A percentile compares a stretch with the other conserved stretches of the same genome.
Evolutionary conservation across 1,139 yeast species (phyloP).

Genomic region (Sugiyamaella neomexicana): DNA sequence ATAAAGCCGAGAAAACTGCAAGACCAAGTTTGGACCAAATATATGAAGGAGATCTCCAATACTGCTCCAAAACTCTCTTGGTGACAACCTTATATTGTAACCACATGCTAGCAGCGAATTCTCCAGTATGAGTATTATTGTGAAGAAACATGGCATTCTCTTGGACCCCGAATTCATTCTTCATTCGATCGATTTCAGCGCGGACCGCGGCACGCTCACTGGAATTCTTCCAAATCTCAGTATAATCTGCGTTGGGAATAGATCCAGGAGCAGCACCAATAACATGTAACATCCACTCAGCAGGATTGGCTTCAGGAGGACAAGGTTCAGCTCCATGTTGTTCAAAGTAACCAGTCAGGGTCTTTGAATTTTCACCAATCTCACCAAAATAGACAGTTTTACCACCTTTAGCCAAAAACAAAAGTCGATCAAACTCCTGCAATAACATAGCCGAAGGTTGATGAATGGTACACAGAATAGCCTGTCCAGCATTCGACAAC

Average conservation of each 20-base stretch:
- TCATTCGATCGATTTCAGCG: conserved; percentile 34
- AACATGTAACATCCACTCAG: conserved; percentile 80
- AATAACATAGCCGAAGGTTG: conserved; percentile 79
- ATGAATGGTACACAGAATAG: conserved; percentile 79
- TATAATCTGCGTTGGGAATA: conserved; percentile 61
- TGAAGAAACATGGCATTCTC: conserved; percentile 18
- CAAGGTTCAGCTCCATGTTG: conserved; percentile 63
- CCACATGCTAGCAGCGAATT: conserved; percentile 47
- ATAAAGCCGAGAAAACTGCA: conserved; percentile 52
- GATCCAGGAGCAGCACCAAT: conserved; percentile 83
- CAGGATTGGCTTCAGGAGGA: conserved; percentile 72
- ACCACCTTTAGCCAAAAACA: conserved; percentile 74
- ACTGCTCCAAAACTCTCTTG: conserved; percentile 55
- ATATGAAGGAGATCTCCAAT: conserved; percentile 76
- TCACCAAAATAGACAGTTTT: conserved; percentile 80
- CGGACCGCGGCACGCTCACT: conserved; percentile 51
- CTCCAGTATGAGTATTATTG: conserved; percentile 11
- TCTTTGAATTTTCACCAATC: conserved; percentile 62
- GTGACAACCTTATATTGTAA: conserved; percentile 56
- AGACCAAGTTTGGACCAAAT: conserved; percentile 65
- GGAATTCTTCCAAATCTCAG: conserved; percentile 65
- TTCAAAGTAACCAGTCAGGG: conserved; percentile 69
- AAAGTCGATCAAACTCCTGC: conserved; percentile 73
- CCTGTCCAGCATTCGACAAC: conserved; percentile 76
- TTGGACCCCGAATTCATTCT: conserved; percentile 28